Conservation (phyloP, 2,329 filamentous ascomycete genomes). For the Boeremia lycopersici region DNA sequence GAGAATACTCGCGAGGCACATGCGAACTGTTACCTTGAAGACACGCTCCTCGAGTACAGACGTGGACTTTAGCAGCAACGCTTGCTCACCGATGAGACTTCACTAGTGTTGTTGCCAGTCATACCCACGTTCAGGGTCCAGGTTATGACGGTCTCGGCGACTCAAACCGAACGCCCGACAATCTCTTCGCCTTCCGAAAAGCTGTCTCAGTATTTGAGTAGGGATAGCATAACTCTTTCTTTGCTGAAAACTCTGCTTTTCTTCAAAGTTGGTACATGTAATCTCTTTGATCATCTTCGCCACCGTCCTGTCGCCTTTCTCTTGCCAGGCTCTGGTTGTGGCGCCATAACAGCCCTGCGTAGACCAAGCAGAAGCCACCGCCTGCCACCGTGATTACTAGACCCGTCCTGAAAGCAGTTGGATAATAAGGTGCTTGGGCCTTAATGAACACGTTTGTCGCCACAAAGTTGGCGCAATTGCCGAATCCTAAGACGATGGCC, state of each 20-base stretch:
- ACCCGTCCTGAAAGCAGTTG: constrained; percentile 36
- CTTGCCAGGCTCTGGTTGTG: constrained; percentile 57
- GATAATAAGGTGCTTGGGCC: constrained; percentile 33
- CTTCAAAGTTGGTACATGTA: constrained; percentile 35
- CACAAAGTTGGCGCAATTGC: constrained; percentile 62
- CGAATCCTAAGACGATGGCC: constrained; percentile 46
- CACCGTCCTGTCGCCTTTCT: constrained; percentile 25
- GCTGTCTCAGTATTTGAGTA: too few species aligned
- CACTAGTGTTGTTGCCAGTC: too few species aligned
- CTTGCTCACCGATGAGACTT: too few species aligned
- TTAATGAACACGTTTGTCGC: constrained; percentile 51
- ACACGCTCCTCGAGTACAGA: too few species aligned
- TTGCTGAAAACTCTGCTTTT: not conserved
- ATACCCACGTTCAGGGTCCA: too few species aligned
- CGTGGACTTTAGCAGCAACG: too few species aligned
- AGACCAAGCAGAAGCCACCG: constrained; percentile 19
- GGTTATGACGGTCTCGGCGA: too few species aligned
- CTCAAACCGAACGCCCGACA: too few species aligned
- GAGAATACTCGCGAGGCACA: too few species aligned
- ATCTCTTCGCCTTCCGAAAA: too few species aligned
- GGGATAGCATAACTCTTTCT: too few species aligned
- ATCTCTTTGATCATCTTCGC: constrained; percentile 31
- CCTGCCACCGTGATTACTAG: constrained; percentile 45
- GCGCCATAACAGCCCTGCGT: constrained; percentile 54
- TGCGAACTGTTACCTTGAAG: too few species aligned